Percentiles rank a stretch among this genome's conserved stretches.
Evolutionary conservation across 1,284 basidiomycete genomes (phyloP).

Genomic region (Pseudozyma thailandica): DNA sequence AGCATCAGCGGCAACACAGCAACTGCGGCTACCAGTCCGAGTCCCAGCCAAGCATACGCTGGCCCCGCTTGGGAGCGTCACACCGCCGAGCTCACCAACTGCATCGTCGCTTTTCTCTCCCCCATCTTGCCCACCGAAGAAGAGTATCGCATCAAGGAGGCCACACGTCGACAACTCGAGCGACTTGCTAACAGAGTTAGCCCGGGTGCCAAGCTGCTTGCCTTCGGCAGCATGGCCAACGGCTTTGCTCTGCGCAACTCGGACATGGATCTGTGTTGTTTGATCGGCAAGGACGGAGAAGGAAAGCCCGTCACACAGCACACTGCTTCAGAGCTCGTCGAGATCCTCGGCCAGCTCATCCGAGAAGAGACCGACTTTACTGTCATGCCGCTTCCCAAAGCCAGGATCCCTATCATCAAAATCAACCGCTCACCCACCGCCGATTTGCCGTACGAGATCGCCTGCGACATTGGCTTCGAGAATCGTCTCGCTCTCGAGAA

Average conservation of each 20-base stretch:
- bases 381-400: slow-evolving; percentile 94
- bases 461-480: slow-evolving; percentile 98
- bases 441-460: slow-evolving; percentile 77
- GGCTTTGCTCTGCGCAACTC: slow-evolving; percentile 94
- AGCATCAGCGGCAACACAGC: slow-evolving; percentile 1
- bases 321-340: slow-evolving; percentile 85
- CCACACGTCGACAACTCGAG: slow-evolving; percentile 92
- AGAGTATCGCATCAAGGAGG: slow-evolving; percentile 77
- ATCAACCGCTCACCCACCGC: slow-evolving; percentile 87
- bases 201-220: slow-evolving; percentile 86
- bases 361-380: slow-evolving; percentile 97
- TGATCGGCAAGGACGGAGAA: slow-evolving; percentile 72
- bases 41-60: slow-evolving; percentile 14
- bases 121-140: slow-evolving; percentile 67
- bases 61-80: slow-evolving; percentile 59
- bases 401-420: slow-evolving; percentile 98
- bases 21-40: slow-evolving; percentile 21
- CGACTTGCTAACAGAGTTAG: slow-evolving; percentile 92
- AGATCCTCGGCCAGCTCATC: slow-evolving; percentile 89
- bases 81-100: slow-evolving; percentile 63
- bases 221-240: slow-evolving; percentile 90
- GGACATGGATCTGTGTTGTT: slow-evolving; percentile 98
- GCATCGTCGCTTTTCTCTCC: slow-evolving; percentile 64
- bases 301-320: slow-evolving; percentile 35
- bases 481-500: slow-evolving; percentile 96